These are phyloP conservation scores for Leptographium procerum DNA, from an alignment of 2,329 filamentous ascomycete genomes.

Conservation along the genomic window DNA sequence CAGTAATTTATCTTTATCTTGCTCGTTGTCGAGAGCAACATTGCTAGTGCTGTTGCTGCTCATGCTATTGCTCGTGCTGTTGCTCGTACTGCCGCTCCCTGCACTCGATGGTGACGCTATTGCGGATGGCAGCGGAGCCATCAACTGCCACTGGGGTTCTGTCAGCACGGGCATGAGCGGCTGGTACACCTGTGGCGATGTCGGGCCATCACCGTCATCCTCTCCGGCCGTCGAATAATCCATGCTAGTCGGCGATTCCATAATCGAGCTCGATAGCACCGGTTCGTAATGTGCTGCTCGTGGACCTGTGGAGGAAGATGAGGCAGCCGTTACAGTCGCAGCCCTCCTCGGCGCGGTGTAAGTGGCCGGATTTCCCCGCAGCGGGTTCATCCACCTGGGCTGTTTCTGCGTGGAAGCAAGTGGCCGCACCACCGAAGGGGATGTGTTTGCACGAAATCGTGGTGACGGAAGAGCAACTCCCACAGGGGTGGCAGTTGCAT, in stretches of 20 bases:
- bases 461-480: constrained; percentile 21
- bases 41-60: background rate
- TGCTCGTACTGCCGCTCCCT: constrained; percentile 7
- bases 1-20: constrained; percentile 13
- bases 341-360: background rate
- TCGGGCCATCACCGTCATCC: constrained; percentile 4
- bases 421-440: constrained; percentile 23
- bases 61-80: constrained; percentile 10
- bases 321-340: background rate
- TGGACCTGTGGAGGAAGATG: background rate
- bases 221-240: constrained; percentile 8
- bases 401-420: constrained; percentile 15
- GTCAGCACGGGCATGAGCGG: constrained; percentile 24
- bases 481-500: background rate
- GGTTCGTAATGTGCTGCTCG: constrained; percentile 19
- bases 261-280: constrained; percentile 24
- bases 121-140: too few species aligned
- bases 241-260: constrained; percentile 29
- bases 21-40: background rate
- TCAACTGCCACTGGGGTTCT: constrained; percentile 37
- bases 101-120: constrained; percentile 21
- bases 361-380: constrained; percentile 12
- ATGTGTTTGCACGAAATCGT: constrained; percentile 41
- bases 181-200: constrained; percentile 7
- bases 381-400: constrained; percentile 10